Base-by-base conservation (phyloP, 2,329 filamentous ascomycete species). In the Huntiella moniliformis region DNA sequence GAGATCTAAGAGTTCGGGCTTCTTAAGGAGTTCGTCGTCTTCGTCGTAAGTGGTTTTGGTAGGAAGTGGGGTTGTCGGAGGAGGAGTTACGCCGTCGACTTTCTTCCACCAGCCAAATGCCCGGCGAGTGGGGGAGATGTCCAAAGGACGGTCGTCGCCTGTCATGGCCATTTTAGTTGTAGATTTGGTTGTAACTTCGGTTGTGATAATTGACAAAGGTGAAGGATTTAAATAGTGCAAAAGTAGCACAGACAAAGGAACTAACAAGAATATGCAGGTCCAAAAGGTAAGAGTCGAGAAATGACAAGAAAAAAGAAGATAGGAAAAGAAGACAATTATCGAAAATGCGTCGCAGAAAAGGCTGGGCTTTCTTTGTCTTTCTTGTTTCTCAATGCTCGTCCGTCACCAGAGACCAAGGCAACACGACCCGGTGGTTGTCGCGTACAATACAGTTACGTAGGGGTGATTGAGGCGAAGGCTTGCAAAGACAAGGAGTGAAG, bases 1-100 rank as follows among this genome's bases (percentile, higher is more conserved):
- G 56, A 70, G 60, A 42, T 64, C 61, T 3, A 67, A 64, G 2
- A 63, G 56, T 39, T 72, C 57, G 52, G 70, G 67, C 35, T 63
- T 61, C 50, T 71, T 63, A 4, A 42, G 47, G 3, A 42, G 35
- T n/a, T 41, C 10, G 15, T 28, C n/a, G 39, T n/a, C 16, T n/a
- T 16, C n/a, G 11, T 41, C 18, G 8, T 16, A 11, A 8, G 39
- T 28, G 17, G 15, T 22, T 11, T 32, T 10, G 10, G 31, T 62
- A 66, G 37, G 63, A 66, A n/a, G 40, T 17, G 31, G 16, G n/a
- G 42, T 33, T 7, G 44, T 15, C 4, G 46, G 42, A 13, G 54
- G 35, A 4, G 38, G n/a, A 17, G 38, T 17, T 6, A 36, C 37
- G 22, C n/a, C 16, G 16, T 38, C 39, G 16, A 22, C 28, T 17